These are phyloP conservation scores for Danielia reshetovae DNA, from an alignment of 805 yeast species.

Conservation along the genomic window DNA sequence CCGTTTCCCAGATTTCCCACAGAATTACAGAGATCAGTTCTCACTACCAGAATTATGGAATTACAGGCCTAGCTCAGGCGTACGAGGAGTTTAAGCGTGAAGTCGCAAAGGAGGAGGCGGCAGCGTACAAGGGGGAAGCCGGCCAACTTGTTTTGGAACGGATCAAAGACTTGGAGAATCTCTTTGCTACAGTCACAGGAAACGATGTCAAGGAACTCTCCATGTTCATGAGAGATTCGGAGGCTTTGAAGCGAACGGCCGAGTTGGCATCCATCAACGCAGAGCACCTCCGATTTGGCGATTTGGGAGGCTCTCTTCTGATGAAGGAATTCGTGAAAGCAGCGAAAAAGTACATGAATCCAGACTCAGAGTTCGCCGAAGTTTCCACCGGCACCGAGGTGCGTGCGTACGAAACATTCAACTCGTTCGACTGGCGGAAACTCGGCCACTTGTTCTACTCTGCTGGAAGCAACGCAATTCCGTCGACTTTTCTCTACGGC, in stretches of 20 bases:
- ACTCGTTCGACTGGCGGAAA: constrained; percentile 54
- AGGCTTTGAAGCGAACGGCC: constrained; percentile 56
- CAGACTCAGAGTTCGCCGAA: constrained; percentile 4
- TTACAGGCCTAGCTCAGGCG: constrained; percentile 12
- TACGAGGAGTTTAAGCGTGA: constrained; percentile 28
- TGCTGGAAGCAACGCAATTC: constrained; percentile 44
- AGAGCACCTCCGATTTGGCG: constrained; percentile 56
- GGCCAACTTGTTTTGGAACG: constrained; percentile 43
- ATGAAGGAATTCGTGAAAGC: constrained; percentile 43
- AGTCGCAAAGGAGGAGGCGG: constrained; percentile 38
- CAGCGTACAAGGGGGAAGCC: constrained; percentile 58
- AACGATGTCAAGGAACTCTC: constrained; percentile 31
- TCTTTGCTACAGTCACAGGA: constrained; percentile 42
- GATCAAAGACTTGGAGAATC: constrained; percentile 41
- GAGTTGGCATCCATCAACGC: constrained; percentile 63
- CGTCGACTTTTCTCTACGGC: constrained; percentile 64
- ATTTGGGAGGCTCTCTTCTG: constrained; percentile 47
- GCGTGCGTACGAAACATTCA: constrained; percentile 25
- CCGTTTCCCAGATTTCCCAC: constrained; percentile 7
- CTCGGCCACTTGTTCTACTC: constrained; percentile 51
- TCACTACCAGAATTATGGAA: constrained; percentile 9
- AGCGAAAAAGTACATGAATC: constrained; percentile 29
- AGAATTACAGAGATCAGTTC: constrained; percentile 8
- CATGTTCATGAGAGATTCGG: constrained; percentile 51
- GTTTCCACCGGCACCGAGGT: constrained; percentile 12